Evolutionary conservation across 768 basidiomycete genomes (phyloP), one percentile per base, ranked within the genome.

Genomic region (Serendipita sp.): DNA sequence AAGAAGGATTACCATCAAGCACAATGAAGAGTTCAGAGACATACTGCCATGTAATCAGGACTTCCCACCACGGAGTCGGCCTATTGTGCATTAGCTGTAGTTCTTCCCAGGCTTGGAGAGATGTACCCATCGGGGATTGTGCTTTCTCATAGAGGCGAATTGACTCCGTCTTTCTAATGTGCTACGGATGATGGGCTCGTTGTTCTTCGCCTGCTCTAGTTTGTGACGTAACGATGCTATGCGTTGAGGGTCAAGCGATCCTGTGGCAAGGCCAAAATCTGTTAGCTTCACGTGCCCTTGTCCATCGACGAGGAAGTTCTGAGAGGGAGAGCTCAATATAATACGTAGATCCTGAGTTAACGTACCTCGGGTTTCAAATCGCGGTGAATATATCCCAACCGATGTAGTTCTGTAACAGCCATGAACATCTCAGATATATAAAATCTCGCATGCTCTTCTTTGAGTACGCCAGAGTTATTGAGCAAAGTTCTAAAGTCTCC

Each of bases 381-480:
- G 65, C 95, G 90, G 76, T 98, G 96, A 64, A 99, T 93, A 72
- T 99, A 99, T 0, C 96, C 96, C 2, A 99, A 82, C 72, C 93
- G 94, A 75, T 99, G 96, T 37, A 98, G 77, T 72, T 98, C 95
- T 65, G 83, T 88, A 48, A 98, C 93, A 3, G 84, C 86, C 23
- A 85, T 86, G 71, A 98, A 97, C 96, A 99, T 99, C 75, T 99
- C 95, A 66, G 87, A 84, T 70, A 97, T 95, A 74, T 99, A 99
- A 73, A 94, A 98, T 64, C 87, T 80, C 1, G 96, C 95, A 69
- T 97, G 91, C 70, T 97, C 92, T 72, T 98, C 94, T 72, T 97
- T 95, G 65, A 99, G 80, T 1, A 98, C 92, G 34, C 96, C 96
- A 0, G 94, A 93, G 72, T 97, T 99, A 75, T 97, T 99, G 44